phyloP scores from a whole-genome alignment of 805 yeast species.

The Clavispora vitiphila region DNA sequence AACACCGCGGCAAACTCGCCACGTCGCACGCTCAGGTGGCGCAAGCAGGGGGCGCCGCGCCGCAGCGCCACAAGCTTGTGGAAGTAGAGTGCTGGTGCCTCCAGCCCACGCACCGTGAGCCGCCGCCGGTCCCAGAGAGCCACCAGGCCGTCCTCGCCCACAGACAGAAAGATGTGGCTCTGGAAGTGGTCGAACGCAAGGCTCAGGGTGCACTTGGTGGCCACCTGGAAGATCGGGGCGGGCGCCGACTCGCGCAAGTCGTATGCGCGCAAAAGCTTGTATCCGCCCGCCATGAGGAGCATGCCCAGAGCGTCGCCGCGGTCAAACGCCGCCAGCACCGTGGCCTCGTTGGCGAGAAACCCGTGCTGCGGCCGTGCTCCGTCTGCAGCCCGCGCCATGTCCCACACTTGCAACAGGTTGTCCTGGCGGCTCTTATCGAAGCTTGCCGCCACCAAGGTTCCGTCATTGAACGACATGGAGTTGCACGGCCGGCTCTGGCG shows the following conservation, averaged over 20 bases:
- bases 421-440: constrained; percentile 75
- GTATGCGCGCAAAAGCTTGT: constrained; percentile 71
- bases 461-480: constrained; percentile 60
- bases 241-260: constrained; percentile 56
- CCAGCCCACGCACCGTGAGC: constrained; percentile 33
- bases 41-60: constrained; percentile 59
- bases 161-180: constrained; percentile 63
- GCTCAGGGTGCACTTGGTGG: constrained; percentile 68
- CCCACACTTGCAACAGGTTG: constrained; percentile 75
- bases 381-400: constrained; percentile 52
- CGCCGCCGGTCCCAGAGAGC: constrained; percentile 79
- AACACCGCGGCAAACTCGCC: constrained; percentile 79
- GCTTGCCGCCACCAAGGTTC: constrained; percentile 69
- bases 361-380: constrained; percentile 52
- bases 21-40: constrained; percentile 58
- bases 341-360: constrained; percentile 68
- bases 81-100: constrained; percentile 56
- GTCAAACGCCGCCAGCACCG: constrained; percentile 62
- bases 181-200: constrained; percentile 67
- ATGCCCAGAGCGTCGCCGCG: constrained; percentile 13
- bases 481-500: constrained; percentile 73
- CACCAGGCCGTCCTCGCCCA: constrained; percentile 78
- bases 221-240: constrained; percentile 63
- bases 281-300: constrained; percentile 62
- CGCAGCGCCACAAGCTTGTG: constrained; percentile 51